These are phyloP conservation scores for Daldinia sp. DNA, from an alignment of 2,329 filamentous ascomycete genomes.

Conservation along the genomic window DNA sequence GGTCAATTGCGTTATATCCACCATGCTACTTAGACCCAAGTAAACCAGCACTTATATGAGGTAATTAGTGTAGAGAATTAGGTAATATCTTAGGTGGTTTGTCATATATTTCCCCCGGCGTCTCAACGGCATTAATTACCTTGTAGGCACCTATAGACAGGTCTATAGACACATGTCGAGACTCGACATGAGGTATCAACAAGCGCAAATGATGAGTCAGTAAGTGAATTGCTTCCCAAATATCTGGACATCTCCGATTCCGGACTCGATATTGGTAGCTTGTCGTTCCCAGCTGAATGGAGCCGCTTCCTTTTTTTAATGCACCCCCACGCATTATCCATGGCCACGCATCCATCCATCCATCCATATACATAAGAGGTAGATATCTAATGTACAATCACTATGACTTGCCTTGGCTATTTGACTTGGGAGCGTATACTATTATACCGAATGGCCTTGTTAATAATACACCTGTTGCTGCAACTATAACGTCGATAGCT, in stretches of 20 bases:
- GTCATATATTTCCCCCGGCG: too few species aligned
- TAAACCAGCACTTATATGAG: neutral
- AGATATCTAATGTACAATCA: neutral
- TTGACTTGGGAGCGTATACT: too few species aligned
- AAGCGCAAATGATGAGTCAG: neutral
- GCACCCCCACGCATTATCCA: conserved; percentile 5
- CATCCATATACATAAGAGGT: neutral
- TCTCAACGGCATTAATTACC: too few species aligned
- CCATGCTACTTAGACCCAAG: neutral
- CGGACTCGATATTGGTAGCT: neutral
- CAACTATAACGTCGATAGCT: too few species aligned
- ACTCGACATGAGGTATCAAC: too few species aligned
- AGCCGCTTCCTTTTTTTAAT: neutral
- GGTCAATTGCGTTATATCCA: conserved; percentile 3
- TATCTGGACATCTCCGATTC: conserved; percentile 5
- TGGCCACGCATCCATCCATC: neutral
- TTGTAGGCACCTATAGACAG: too few species aligned
- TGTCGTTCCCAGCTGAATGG: conserved; percentile 4
- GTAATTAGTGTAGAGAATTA: too few species aligned
- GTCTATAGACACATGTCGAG: too few species aligned
- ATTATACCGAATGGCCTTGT: too few species aligned
- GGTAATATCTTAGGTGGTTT: too few species aligned
- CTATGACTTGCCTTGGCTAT: neutral
- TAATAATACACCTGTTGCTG: too few species aligned
- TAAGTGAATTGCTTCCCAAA: neutral